Base-by-base conservation (phyloP, 306 rosid genomes). In the Prunus campanulata region DNA sequence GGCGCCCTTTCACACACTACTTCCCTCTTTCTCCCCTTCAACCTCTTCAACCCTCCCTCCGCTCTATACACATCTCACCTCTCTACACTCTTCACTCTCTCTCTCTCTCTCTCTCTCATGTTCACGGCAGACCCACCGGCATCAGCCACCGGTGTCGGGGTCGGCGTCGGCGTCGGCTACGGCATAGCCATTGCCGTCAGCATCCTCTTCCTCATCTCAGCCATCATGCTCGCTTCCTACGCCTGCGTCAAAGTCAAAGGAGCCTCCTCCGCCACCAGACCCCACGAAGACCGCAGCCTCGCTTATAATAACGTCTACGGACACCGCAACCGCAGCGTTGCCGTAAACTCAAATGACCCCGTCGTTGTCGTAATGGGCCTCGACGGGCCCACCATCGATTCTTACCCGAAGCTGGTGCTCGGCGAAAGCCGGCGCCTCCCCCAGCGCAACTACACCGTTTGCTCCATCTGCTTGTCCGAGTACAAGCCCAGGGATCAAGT, bases 161-260 rank as follows among this genome's bases (percentile, higher is more conserved):
- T 90, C 29, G 90, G 94, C 30, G 90, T 81, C 2, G 86, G 91
- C 30, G 90, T 90, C 29, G 90, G 94, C 30, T 90, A 90, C 69
- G 90, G 90, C 81, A 90, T 90, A 0, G 89, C 91, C 70, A 87
- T 90, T 9, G 87, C 90, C n/a, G 84, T 90, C 20, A 87, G 90
- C 86, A 87, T 90, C 68, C 94, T 90, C 29, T 90, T 90, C 49
- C 88, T 90, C 76, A 80, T 90, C 79, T 87, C 94, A 74, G 82
- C 90, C 72, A 86, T 90, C 85, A 90, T 87, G 94, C 88, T 90
- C 18, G 85, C 86, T 35, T 90, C 91, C 51, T 90, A 90, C 74
- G 81, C 80, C 8, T 90, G 91, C 32, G 82, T 87, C 72, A 85
- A 86, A 10, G 82, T 84, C 55, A 87, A 90, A 50, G 74, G 64